Evolutionary conservation across 148 eudicot genomes (phyloP).

Genomic region (Heliosperma pusillum): DNA sequence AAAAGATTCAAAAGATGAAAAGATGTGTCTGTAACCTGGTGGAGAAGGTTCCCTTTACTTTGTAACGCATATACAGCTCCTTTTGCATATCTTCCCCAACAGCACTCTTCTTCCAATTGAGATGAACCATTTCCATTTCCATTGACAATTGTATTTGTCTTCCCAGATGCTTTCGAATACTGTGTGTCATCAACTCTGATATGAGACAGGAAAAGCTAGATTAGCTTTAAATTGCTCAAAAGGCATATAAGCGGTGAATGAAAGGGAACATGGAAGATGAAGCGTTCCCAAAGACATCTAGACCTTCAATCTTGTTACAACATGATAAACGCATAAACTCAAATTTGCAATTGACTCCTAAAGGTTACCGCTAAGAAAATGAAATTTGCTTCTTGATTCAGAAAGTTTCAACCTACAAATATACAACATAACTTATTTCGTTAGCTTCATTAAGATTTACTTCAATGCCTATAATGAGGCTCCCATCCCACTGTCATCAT

Average conservation of each 20-base stretch:
- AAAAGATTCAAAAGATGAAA: neutral
- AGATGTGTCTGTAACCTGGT: conserved; percentile 42
- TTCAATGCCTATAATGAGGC: neutral
- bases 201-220: conserved; percentile 10
- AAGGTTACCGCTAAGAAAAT: neutral
- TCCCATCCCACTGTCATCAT: neutral
- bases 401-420: neutral
- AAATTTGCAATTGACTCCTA: neutral
- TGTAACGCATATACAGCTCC: conserved; percentile 92
- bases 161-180: conserved; percentile 34
- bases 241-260: neutral
- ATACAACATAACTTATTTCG: neutral
- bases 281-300: neutral
- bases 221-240: neutral
- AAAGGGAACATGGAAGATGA: neutral
- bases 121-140: conserved; percentile 34
- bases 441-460: neutral
- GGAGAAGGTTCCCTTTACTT: conserved; percentile 57
- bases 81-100: conserved; percentile 90
- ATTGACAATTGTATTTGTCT: conserved; percentile 29
- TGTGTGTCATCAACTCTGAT: conserved; percentile 70
- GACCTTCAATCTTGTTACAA: neutral
- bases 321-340: neutral
- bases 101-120: conserved; percentile 47
- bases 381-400: neutral